Percentiles rank a stretch among this genome's conserved stretches.
phyloP scores from a whole-genome alignment of 208 protist genomes.

The Trypanosoma boissoni region DNA sequence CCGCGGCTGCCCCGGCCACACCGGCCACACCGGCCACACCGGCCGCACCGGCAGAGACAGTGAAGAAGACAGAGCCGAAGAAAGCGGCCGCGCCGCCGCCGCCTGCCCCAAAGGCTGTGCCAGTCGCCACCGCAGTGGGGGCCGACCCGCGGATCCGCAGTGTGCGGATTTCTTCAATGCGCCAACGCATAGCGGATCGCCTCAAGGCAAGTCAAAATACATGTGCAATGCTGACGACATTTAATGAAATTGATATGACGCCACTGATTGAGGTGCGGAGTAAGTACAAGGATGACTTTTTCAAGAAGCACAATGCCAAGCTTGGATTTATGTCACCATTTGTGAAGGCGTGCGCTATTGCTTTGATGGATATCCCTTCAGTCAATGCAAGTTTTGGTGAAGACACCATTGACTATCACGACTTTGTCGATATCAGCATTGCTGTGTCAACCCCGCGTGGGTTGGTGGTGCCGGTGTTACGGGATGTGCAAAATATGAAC shows the following conservation, averaged over 20 bases:
- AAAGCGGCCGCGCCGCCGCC: slow-evolving; percentile 15
- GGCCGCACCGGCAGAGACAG: neutral
- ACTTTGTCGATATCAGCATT: slow-evolving; percentile 98
- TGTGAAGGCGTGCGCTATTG: slow-evolving; percentile 94
- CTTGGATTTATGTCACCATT: slow-evolving; percentile 99
- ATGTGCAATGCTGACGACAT: slow-evolving; percentile 98
- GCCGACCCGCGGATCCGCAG: slow-evolving; percentile 75
- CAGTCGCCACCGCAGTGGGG: slow-evolving; percentile 35
- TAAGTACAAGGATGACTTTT: slow-evolving; percentile 97
- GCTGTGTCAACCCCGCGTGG: slow-evolving; percentile 97
- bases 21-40: slow-evolving; percentile 14
- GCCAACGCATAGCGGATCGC: slow-evolving; percentile 94
- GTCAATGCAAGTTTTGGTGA: slow-evolving; percentile 97
- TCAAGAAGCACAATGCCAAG: slow-evolving; percentile 97
- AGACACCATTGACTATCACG: slow-evolving; percentile 96
- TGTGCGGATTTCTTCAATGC: slow-evolving; percentile 94
- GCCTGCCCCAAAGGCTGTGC: slow-evolving; percentile 16
- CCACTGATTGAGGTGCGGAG: slow-evolving; percentile 93
- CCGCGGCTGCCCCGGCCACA: slow-evolving; percentile 10
- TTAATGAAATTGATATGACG: slow-evolving; percentile 99
- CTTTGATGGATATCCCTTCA: slow-evolving; percentile 95
- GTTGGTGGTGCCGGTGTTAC: slow-evolving; percentile 97
- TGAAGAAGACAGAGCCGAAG: neutral
- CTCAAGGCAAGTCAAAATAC: slow-evolving; percentile 99
- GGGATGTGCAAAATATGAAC: slow-evolving; percentile 94